Percentiles rank a stretch among this genome's conserved stretches.
These are phyloP conservation scores for Candida railenensis DNA, from an alignment of 805 yeast genomes.

Conservation along the genomic window DNA sequence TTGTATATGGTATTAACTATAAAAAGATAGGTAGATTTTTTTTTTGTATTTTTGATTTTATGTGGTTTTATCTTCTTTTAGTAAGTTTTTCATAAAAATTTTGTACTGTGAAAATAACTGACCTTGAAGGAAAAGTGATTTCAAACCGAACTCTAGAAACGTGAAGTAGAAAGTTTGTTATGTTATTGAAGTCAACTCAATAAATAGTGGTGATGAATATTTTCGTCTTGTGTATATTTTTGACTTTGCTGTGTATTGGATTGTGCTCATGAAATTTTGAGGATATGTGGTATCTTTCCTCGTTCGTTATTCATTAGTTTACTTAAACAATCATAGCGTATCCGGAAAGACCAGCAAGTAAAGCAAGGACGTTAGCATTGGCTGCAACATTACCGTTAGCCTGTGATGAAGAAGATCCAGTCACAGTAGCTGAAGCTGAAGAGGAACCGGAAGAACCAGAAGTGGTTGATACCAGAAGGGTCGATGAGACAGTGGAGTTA, in stretches of 20 bases:
- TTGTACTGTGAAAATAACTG: no score
- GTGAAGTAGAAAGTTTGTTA: not conserved
- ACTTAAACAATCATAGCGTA: conserved; percentile 4
- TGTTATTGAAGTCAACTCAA: conserved; percentile 4
- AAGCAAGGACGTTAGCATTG: not conserved
- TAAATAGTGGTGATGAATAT: no score
- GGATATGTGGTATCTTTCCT: not conserved
- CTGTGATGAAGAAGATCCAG: conserved; percentile 1
- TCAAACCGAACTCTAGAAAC: not conserved
- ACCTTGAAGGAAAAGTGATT: no score
- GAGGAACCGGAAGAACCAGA: conserved; percentile 5
- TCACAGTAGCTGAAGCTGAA: conserved; percentile 6
- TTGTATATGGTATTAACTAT: not conserved
- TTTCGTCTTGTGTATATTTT: no score
- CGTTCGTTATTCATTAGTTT: not conserved
- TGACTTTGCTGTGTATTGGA: no score
- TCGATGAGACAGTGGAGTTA: conserved; percentile 1
- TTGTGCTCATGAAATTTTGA: no score
- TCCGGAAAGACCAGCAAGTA: conserved; percentile 6
- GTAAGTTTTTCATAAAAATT: no score
- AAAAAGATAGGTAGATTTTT: not conserved
- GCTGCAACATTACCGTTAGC: not conserved
- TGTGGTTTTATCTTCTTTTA: no score
- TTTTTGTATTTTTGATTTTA: not conserved
- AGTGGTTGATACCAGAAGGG: not conserved